A percentile compares a stretch with the other conserved stretches of the same genome.
Conservation (phyloP, 2,329 filamentous ascomycete genomes). For the Clonostachys solani region DNA sequence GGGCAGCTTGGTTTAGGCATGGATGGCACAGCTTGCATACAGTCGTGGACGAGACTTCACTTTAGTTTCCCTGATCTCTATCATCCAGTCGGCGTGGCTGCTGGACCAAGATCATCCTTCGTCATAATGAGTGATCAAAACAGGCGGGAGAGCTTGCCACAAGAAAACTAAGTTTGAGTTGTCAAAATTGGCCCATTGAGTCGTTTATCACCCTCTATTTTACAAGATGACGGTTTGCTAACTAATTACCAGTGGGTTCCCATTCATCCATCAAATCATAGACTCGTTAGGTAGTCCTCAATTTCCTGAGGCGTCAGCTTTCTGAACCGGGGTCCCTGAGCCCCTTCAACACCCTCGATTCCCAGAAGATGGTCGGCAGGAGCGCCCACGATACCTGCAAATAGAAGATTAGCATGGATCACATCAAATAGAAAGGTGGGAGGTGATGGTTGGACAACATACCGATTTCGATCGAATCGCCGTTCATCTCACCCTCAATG, state of each 20-base stretch:
- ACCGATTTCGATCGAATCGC: constrained; percentile 98
- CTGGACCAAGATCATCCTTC: constrained; percentile 46
- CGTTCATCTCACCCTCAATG: constrained; percentile 99
- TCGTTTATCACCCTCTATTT: constrained; percentile 25
- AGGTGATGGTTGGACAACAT: constrained; percentile 22
- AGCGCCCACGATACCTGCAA: constrained; percentile 82
- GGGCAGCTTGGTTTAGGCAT: constrained; percentile 52
- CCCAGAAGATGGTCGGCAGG: constrained; percentile 91
- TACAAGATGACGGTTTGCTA: constrained; percentile 29
- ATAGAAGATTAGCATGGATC: neutral
- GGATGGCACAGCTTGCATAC: neutral
- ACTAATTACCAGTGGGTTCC: constrained; percentile 4
- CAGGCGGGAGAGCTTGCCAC: neutral
- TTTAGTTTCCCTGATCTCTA: constrained; percentile 17
- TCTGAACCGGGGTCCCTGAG: constrained; percentile 81
- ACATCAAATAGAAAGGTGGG: neutral
- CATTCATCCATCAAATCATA: constrained; percentile 51
- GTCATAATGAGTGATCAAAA: constrained; percentile 22
- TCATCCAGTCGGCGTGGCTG: constrained; percentile 34
- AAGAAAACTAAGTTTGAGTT: too few relatives aligned
- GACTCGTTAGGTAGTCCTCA: constrained; percentile 98
- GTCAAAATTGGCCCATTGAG: too few relatives aligned
- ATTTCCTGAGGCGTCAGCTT: constrained; percentile 97
- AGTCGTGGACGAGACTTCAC: constrained; percentile 29
- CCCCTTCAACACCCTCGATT: constrained; percentile 82